These are phyloP conservation scores for Moesziomyces sp. DNA, from an alignment of 1,284 basidiomycete species.

Conservation along the genomic window DNA sequence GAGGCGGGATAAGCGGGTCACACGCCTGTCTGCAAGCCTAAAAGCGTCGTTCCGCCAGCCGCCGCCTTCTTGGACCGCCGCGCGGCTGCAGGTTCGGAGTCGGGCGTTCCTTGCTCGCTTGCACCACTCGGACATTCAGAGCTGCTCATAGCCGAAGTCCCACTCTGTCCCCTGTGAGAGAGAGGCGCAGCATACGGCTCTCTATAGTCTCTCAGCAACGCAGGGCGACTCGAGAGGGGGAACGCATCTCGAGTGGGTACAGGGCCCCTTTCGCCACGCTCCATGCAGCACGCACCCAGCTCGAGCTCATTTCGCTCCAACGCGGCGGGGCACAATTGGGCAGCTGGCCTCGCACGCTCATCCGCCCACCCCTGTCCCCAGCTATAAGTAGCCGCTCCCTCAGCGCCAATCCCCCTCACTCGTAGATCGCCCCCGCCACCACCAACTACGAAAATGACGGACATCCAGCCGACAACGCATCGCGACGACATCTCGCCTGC, in stretches of 20 bases:
- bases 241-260: not conserved
- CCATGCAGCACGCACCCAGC: too few relatives aligned
- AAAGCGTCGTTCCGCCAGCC: constrained; percentile 3
- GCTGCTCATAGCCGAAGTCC: constrained; percentile 18
- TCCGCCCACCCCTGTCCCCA: not conserved
- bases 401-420: too few relatives aligned
- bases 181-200: constrained; percentile 1
- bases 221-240: not conserved
- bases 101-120: constrained; percentile 35
- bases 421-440: too few relatives aligned
- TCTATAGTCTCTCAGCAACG: not conserved
- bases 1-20: not conserved
- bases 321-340: too few relatives aligned
- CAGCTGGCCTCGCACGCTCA: too few relatives aligned
- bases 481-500: constrained; percentile 13
- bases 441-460: constrained; percentile 12
- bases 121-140: not conserved
- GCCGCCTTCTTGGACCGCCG: constrained; percentile 9
- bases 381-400: too few relatives aligned
- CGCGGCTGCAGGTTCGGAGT: constrained; percentile 10
- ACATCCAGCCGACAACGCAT: constrained; percentile 8
- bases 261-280: too few relatives aligned
- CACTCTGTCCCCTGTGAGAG: not conserved
- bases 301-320: too few relatives aligned
- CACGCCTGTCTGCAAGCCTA: not conserved